Evolutionary conservation across 2,329 filamentous ascomycete species (phyloP), one percentile per base, ranked within the genome.

Genomic region (Fusarium marasasianum): DNA sequence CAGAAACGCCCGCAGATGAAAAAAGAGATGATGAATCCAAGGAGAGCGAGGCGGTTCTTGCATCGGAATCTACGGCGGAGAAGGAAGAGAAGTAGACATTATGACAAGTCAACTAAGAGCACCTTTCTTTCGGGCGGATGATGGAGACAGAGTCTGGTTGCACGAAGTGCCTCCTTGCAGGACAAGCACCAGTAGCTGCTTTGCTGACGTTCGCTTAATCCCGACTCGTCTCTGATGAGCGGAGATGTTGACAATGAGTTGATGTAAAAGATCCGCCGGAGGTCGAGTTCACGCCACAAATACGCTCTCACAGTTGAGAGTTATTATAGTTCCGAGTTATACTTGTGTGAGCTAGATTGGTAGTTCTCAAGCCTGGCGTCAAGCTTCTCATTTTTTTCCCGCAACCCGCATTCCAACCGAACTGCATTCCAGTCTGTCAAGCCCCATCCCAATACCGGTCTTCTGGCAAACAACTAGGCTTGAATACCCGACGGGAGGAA

Each of bases 71-170:
- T n/a, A 26, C 55, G 41, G 69, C 72, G 53, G 75, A 76, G 14
- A 76, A 76, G 29, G 72, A 74, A 43, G 62, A 75, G 66, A 71
- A 77, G 48, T 69, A 74, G 43, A 55, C 56, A 38, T 43, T 55
- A 60, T 17, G 40, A 61, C 13, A 24, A 41, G 35, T 59, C 45
- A 51, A 57, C 69, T 29, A 38, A 54, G 48, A 51, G 26, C 51
- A 35, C 66, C 51, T 35, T 45, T 61, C 54, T 73, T 58, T 54
- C 43, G n/a, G 55, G 22, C 66, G 20, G n/a, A 41, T 38, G 38
- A 35, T 35, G 43, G 43, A 72, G 71, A 63, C 40, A 22, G 47
- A 55, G 24, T 38, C 29, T 45, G 61, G 40, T 73, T 67, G 54
- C 44, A 60, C 72, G 61, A 75, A 59, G 54, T 48, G 56, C 33